phyloP scores from a whole-genome alignment of 2,329 filamentous ascomycete genomes.

The Gliomastix tumulicola region DNA sequence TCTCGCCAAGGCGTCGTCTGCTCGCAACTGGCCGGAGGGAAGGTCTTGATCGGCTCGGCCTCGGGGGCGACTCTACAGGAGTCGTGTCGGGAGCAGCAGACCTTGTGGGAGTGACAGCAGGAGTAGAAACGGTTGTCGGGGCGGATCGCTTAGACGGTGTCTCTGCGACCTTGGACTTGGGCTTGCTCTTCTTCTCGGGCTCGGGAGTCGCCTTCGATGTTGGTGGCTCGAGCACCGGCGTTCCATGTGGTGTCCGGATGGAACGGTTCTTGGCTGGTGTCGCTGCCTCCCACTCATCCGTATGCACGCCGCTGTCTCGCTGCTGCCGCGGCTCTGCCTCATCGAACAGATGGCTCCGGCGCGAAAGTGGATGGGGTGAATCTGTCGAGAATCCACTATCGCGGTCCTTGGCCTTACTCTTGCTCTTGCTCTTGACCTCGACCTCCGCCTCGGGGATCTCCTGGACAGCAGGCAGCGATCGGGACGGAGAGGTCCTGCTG shows the following conservation, averaged over 20 bases:
- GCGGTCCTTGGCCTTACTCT: constrained; percentile 11
- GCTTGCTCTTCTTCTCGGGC: constrained; percentile 30
- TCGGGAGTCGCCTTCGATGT: constrained; percentile 30
- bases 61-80: too few relatives aligned
- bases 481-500: constrained; percentile 31
- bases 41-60: neutral
- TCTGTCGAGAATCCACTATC: constrained; percentile 21
- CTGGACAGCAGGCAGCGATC: constrained; percentile 42
- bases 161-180: neutral
- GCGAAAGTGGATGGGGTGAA: constrained; percentile 31
- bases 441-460: constrained; percentile 41
- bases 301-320: constrained; percentile 51
- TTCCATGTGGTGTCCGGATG: constrained; percentile 22
- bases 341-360: constrained; percentile 17
- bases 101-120: too few relatives aligned
- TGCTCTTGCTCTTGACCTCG: constrained; percentile 9
- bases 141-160: neutral
- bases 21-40: neutral
- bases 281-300: constrained; percentile 37
- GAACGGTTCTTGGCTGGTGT: too few relatives aligned
- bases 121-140: too few relatives aligned
- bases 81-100: too few relatives aligned
- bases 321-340: constrained; percentile 23
- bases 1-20: neutral
- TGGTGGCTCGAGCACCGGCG: constrained; percentile 31